Conservation (phyloP, 306 rosid genomes). For the Albizia julibrissin region DNA sequence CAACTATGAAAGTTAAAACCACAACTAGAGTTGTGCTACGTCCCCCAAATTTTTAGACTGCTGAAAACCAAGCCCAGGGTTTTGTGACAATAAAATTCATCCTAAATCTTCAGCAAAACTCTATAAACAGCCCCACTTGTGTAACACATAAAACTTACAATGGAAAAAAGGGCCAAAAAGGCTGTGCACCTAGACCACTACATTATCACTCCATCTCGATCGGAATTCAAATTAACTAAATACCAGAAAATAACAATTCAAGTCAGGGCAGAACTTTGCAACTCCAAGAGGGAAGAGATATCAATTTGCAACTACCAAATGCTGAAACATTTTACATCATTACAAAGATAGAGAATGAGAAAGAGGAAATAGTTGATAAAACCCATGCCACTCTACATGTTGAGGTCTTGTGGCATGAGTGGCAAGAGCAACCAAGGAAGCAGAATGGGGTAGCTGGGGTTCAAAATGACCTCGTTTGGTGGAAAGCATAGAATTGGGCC, state of each 20-base stretch:
- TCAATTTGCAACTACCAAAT: neutral
- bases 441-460: neutral
- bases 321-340: neutral
- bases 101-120: neutral
- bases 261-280: neutral
- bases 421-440: neutral
- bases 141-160: neutral
- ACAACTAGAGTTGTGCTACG: neutral
- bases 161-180: neutral
- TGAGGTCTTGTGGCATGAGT: neutral
- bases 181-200: neutral
- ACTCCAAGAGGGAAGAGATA: neutral
- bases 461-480: neutral
- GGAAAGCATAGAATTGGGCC: neutral
- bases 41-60: neutral
- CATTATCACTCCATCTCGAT: neutral
- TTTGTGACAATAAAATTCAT: neutral
- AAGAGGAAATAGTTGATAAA: neutral
- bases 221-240: neutral
- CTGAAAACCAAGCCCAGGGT: neutral
- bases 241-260: neutral
- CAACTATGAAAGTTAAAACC: slow-evolving; percentile 2
- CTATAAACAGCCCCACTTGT: neutral
- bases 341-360: neutral
- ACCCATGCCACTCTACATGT: neutral